Base-by-base conservation (phyloP, 345 rosid species). In the Citrus mangshanensis region DNA sequence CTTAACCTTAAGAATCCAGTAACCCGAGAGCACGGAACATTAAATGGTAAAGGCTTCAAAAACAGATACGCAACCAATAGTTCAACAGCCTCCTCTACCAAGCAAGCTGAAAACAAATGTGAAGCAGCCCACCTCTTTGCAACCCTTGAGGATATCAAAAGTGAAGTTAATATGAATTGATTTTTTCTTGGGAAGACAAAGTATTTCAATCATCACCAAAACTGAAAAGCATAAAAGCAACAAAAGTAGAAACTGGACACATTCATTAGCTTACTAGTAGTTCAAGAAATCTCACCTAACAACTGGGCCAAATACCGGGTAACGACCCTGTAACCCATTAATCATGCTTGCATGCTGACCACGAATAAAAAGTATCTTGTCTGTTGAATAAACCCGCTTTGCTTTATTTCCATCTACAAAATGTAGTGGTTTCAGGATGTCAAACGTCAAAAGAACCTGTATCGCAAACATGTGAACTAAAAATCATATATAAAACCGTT, bases 341-440 rank as follows among this genome's bases (percentile, higher is more conserved):
- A 95, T 90, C 96, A 92, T 93, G 86, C 98, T 95, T 74, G 99
- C 89, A 89, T 95, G 99, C 84, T 93, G 98, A 76, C 95, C 81
- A 14, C 80, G 80, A 68, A 93, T 56, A 83, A 95, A 93, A 69
- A 95, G 94, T 70, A 81, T 86, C 87, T 76, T 89, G 84, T 95
- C 99, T 51, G 74, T 73, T 35, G 89, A 85, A 79, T 90, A 89
- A 64, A 94, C 89, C 59, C 55, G 79, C 88, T 89, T 92, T 78
- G 77, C 70, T 77, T 77, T 88, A 77, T 87, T 80, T 80, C 90
- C 94, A 84, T 55, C 98, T 92, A 77, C 84, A 84, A 78, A 67
- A 75, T 70, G 67, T 75, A 63, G 68, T 14, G 62, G 71, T 24
- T 78, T 78, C 34, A 68, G 38, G 34, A 60, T 81, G 66, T 68